Evolutionary conservation across 2,329 filamentous ascomycete species (phyloP).

Genomic region (Beauveria sp.): DNA sequence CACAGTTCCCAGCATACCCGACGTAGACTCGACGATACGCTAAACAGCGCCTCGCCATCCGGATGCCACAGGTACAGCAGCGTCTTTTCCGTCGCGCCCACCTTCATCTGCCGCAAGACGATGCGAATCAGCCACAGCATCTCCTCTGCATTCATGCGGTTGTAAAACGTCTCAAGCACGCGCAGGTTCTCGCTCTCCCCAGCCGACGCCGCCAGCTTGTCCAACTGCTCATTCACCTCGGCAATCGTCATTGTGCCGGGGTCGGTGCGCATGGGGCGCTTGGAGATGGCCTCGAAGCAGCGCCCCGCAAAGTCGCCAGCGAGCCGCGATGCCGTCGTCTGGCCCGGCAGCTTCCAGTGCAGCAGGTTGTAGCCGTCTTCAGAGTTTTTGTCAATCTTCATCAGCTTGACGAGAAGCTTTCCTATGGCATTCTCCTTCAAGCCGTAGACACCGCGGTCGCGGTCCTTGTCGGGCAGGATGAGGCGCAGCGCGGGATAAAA

Average conservation of each 20-base stretch:
- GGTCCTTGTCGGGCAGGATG: conserved; percentile 87
- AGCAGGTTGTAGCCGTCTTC: conserved; percentile 80
- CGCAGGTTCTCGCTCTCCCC: conserved; percentile 79
- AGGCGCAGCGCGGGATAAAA: conserved; percentile 89
- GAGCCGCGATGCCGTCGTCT: conserved; percentile 52
- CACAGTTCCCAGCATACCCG: conserved; percentile 92
- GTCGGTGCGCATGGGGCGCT: conserved; percentile 67
- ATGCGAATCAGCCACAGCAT: conserved; percentile 93
- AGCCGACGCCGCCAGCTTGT: conserved; percentile 64
- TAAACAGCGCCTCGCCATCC: conserved; percentile 72
- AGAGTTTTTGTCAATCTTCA: conserved; percentile 85
- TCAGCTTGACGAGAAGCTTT: conserved; percentile 81
- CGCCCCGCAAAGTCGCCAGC: conserved; percentile 89
- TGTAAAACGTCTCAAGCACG: conserved; percentile 78
- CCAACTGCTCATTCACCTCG: conserved; percentile 81
- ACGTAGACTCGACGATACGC: conserved; percentile 80
- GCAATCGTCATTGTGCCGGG: conserved; percentile 76
- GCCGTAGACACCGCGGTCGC: conserved; percentile 86
- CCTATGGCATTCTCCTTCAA: conserved; percentile 89
- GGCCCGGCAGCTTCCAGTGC: conserved; percentile 86
- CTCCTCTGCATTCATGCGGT: conserved; percentile 87
- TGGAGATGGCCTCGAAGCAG: conserved; percentile 80
- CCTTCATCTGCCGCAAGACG: conserved; percentile 69
- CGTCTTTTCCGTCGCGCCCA: conserved; percentile 78
- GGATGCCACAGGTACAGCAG: conserved; percentile 78